Base-by-base conservation (phyloP, 2,329 filamentous ascomycete genomes). In the Neocatenulostroma microsporum region DNA sequence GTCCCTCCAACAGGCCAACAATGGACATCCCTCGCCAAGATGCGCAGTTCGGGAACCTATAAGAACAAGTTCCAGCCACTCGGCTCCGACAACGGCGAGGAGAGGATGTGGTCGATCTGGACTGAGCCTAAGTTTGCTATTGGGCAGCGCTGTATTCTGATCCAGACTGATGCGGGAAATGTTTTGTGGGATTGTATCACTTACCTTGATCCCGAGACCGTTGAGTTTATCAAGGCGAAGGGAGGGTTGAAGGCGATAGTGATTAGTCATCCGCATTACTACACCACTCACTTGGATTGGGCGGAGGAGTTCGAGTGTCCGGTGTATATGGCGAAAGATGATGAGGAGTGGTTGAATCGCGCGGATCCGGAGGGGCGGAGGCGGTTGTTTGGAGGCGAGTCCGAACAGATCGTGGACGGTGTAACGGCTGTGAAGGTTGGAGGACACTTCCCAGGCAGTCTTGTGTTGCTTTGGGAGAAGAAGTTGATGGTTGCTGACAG, bases 151-250 rank as follows among this genome's bases (percentile, higher is more conserved):
- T 78, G 78, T 14, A 70, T 87, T 30, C 64, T 93, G 2, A 63
- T 89, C 10, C 67, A 70, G 33, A 84, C 82, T 0, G 66, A 73
- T 0, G 40, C 59, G 0, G 83, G 84, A 0, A 88, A 88, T 55
- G 60, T 91, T 1, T 72, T 91, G 2, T 93, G 84, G 84, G 85
- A 91, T 59, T 78, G 81, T 44, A 66, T 91, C 39, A 72, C 82
- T 0, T 75, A 78, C 45, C 63, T 91, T 3, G 81, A 88, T 54
- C 61, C 70, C 2, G 69, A 69, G 3, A 88, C 83, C 0, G 60
- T 83, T 0, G 54, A 62, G 0, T 66, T 62, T 34, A 75, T 89
- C 49, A 67, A 72, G 5, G 55, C 53, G 0, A 65, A 78, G 5
- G 84, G 84, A 28, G 82, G 82, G 0, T 53, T 93, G 10, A 64